Base-by-base conservation (phyloP, 2,329 filamentous ascomycete species). In the Fusarium sacchari region DNA sequence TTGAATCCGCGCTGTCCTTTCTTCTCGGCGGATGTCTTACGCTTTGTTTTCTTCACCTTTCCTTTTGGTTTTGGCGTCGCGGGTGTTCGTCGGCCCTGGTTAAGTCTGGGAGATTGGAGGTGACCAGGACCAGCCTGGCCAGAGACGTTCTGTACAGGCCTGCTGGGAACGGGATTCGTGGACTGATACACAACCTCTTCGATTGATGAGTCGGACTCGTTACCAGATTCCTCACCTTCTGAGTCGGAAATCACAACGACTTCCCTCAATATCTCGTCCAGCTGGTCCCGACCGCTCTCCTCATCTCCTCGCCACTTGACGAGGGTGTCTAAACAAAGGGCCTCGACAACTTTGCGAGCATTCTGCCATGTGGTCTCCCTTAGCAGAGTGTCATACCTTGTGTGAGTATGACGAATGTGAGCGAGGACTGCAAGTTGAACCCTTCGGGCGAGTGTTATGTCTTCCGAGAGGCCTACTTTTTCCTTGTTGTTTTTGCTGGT, bases 281-380 rank as follows among this genome's bases (percentile, higher is more conserved):
- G 85, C 79, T 92, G 89, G 75, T 92, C 90, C 55, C 90, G 88
- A 32, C 90, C 90, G 24, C 88, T 92, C 79, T 92, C 90, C 79
- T 92, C 90, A 75, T 92, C 90, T 62, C 90, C 90, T 83, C 90
- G 90, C 90, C 90, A 92, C 87, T 92, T 92, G 84, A 92, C 88
- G 80, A 92, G 87, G 60, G 90, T 84, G 73, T 92, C 90, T 50
- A 92, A 83, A 71, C 90, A 92, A 20, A 90, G 82, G 37, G 85
- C 81, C 75, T 92, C 89, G 49, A 92, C 89, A 44, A 86, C 86
- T 81, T 87, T 91, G 70, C 90, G 85, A 59, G 90, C 89, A 76
- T 89, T 89, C 57, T 84, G 82, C 84, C 89, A 92, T 24, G 82
- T 84, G 10, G 88, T 89, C 76, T 91, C 88, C 75, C 80, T 86